Conservation (phyloP, 192 early-diverging fungal species). For the Geranomyces variabilis region DNA sequence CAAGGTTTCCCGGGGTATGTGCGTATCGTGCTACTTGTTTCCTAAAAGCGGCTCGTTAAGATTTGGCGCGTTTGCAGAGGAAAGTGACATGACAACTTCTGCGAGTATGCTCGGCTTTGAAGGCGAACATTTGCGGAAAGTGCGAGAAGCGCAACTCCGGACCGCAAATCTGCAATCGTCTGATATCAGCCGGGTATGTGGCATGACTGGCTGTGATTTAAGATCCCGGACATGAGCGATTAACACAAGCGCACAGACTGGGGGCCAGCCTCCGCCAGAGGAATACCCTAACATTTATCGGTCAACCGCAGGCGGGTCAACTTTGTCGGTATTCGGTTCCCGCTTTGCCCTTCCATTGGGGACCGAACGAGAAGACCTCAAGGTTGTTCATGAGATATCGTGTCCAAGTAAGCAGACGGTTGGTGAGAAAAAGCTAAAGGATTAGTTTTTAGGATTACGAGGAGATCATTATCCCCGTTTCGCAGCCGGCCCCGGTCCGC, state of each 20-base stretch:
- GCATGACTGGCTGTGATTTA: too few relatives aligned
- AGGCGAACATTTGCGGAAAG: constrained; percentile 57
- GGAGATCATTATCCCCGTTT: constrained; percentile 86
- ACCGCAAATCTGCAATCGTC: constrained; percentile 33
- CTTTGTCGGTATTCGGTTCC: constrained; percentile 77
- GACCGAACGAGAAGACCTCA: constrained; percentile 69
- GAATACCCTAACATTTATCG: constrained; percentile 86
- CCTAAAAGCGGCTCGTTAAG: too few relatives aligned
- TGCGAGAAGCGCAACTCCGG: constrained; percentile 66
- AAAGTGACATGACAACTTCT: constrained; percentile 55
- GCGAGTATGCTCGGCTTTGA: constrained; percentile 72
- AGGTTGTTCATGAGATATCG: too few relatives aligned
- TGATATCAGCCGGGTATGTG: not conserved
- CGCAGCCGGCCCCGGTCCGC: constrained; percentile 66
- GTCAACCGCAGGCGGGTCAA: constrained; percentile 62
- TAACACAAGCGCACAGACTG: too few relatives aligned
- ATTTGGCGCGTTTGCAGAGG: constrained; percentile 25
- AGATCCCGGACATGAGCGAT: too few relatives aligned
- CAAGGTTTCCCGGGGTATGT: constrained; percentile 11
- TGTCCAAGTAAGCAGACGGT: too few relatives aligned
- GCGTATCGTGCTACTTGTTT: too few relatives aligned
- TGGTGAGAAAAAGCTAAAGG: too few relatives aligned
- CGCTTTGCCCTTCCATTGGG: constrained; percentile 79
- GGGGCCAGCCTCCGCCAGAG: constrained; percentile 31
- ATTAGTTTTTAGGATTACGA: constrained; percentile 86